These are phyloP conservation scores for Neofusicoccum umdonicola DNA, from an alignment of 2,329 filamentous ascomycete genomes.

Conservation along the genomic window DNA sequence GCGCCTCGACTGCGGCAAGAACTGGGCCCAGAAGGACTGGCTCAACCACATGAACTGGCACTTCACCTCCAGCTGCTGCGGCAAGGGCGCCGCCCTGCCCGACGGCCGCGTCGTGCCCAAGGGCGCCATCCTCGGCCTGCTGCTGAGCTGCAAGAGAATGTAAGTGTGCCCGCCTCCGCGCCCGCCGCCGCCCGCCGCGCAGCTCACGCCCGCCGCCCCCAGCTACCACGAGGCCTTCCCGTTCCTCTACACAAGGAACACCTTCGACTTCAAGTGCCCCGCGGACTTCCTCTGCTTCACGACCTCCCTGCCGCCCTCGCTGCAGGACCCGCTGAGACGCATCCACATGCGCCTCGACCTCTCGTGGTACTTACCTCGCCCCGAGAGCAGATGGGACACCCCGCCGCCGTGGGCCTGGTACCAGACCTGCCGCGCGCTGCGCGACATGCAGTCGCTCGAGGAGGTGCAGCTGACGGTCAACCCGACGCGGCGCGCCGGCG, in stretches of 20 bases:
- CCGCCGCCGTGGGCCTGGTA: not conserved
- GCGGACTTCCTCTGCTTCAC: slow-evolving; percentile 9
- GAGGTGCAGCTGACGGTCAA: not conserved
- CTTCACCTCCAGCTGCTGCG: not conserved
- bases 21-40: not conserved
- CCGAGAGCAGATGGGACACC: too few relatives aligned
- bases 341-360: not conserved
- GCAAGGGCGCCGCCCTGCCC: not conserved
- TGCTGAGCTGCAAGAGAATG: not conserved
- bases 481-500: not conserved
- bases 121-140: not conserved
- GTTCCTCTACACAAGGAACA: slow-evolving; percentile 17
- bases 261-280: slow-evolving; percentile 17
- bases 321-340: not conserved
- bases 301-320: not conserved
- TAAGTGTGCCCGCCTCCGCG: not conserved
- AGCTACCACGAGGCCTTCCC: slow-evolving; percentile 17
- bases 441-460: not conserved
- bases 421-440: not conserved
- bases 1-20: not conserved
- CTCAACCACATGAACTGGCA: not conserved
- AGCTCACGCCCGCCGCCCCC: not conserved
- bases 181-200: too few relatives aligned
- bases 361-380: not conserved
- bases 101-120: not conserved